phyloP scores from a whole-genome alignment of 169 alveolate species.

The Eimeria praecox region DNA sequence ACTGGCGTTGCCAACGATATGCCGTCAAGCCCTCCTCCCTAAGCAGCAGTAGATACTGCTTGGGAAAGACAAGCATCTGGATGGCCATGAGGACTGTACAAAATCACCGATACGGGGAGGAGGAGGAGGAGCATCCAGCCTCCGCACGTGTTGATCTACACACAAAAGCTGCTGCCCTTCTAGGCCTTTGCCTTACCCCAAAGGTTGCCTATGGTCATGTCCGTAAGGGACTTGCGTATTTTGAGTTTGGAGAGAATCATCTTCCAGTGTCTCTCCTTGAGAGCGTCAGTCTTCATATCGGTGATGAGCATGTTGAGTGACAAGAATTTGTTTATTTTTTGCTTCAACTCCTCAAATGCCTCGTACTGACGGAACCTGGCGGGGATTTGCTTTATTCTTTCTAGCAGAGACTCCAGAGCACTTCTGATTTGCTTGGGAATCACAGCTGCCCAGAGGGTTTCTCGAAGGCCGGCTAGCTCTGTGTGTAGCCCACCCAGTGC shows the following conservation, averaged over 20 bases:
- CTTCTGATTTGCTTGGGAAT: slow-evolving; percentile 91
- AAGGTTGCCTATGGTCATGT: slow-evolving; percentile 93
- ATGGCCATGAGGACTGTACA: background rate
- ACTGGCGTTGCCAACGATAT: background rate
- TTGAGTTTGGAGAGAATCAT: slow-evolving; percentile 89
- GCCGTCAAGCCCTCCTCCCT: background rate
- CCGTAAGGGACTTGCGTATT: slow-evolving; percentile 88
- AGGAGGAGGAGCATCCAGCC: background rate
- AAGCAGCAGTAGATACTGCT: background rate
- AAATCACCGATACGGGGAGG: background rate
- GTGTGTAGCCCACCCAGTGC: slow-evolving; percentile 90
- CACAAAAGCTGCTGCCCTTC: background rate
- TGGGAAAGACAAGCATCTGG: background rate
- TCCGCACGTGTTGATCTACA: background rate
- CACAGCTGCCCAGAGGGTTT: slow-evolving; percentile 92
- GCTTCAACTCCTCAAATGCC: slow-evolving; percentile 94
- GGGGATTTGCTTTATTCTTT: slow-evolving; percentile 91
- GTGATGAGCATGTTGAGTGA: slow-evolving; percentile 80
- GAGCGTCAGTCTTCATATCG: slow-evolving; percentile 97
- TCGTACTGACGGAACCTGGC: slow-evolving; percentile 93
- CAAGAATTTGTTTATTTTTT: slow-evolving; percentile 64
- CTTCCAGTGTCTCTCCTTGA: slow-evolving; percentile 99
- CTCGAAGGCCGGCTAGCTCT: slow-evolving; percentile 88
- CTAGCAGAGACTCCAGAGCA: slow-evolving; percentile 92
- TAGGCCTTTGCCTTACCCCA: slow-evolving; percentile 88